Conservation (phyloP, 2,329 filamentous ascomycete species). For the Penicillium digitatum region DNA sequence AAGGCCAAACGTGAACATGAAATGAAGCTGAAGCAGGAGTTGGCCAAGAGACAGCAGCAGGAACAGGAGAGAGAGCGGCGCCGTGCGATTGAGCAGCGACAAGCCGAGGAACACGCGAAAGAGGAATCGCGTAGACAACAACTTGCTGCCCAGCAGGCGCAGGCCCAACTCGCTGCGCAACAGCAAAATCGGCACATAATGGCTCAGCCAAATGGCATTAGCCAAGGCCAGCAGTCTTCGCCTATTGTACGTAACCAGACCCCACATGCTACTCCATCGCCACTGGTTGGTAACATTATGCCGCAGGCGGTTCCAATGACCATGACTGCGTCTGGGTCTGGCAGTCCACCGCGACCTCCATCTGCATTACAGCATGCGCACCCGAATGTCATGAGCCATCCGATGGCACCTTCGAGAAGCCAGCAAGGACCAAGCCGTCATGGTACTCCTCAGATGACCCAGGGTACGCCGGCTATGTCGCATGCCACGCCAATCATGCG, state of each 20-base stretch:
- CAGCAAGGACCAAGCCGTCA: conserved; percentile 47
- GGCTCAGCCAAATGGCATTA: conserved; percentile 41
- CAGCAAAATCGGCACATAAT: conserved; percentile 53
- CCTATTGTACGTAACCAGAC: conserved; percentile 48
- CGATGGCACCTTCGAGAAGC: conserved; percentile 45
- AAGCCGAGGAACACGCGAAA: conserved; percentile 43
- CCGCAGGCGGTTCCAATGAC: conserved; percentile 45
- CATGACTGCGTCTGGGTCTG: conserved; percentile 45
- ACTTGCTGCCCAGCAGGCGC: conserved; percentile 46
- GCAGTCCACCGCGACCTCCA: conserved; percentile 45
- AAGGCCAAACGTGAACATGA: conserved; percentile 52
- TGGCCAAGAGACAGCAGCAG: conserved; percentile 46
- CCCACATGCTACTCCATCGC: conserved; percentile 45
- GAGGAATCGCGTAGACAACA: conserved; percentile 41
- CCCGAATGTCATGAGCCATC: conserved; percentile 43
- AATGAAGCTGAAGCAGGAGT: conserved; percentile 48
- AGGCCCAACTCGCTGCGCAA: conserved; percentile 40
- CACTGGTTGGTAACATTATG: conserved; percentile 40
- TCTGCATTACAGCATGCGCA: conserved; percentile 48
- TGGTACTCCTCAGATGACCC: conserved; percentile 47
- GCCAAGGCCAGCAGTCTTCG: conserved; percentile 45
- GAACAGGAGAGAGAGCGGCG: conserved; percentile 49
- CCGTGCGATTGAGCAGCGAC: conserved; percentile 42
- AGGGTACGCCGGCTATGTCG: conserved; percentile 45
- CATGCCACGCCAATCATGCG: conserved; percentile 48